Conservation (phyloP, 2,329 filamentous ascomycete genomes). For the Xylariomycetidae sp. region DNA sequence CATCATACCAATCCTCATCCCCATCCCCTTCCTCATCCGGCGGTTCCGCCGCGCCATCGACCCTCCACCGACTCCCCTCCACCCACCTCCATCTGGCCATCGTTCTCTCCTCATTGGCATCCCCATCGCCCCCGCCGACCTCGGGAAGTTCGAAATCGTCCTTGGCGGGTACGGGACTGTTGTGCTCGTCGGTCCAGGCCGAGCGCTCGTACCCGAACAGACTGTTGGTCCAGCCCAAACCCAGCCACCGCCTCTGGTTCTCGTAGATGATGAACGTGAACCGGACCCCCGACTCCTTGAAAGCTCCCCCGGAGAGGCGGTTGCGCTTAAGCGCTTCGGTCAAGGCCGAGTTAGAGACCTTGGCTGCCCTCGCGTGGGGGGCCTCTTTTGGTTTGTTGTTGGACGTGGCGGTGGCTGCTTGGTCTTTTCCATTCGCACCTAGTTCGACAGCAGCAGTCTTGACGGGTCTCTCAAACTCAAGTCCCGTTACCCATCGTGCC, state of each 20-base stretch:
- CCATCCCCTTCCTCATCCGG: slow-evolving; percentile 41
- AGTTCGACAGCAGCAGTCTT: too few relatives aligned
- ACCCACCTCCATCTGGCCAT: slow-evolving; percentile 75
- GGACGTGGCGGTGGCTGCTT: too few relatives aligned
- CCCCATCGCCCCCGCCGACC: slow-evolving; percentile 50
- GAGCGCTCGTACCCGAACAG: slow-evolving; percentile 86
- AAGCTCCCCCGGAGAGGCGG: slow-evolving; percentile 29
- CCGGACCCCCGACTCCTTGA: slow-evolving; percentile 73
- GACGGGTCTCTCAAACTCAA: slow-evolving; percentile 60
- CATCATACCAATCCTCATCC: too few relatives aligned
- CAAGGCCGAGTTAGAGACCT: slow-evolving; percentile 26
- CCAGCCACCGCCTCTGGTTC: slow-evolving; percentile 93
- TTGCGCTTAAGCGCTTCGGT: slow-evolving; percentile 30
- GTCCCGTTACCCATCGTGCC: slow-evolving; percentile 71
- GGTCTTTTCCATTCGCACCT: too few relatives aligned
- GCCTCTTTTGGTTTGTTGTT: slow-evolving; percentile 16
- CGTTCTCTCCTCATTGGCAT: too few relatives aligned
- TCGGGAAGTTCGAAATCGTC: slow-evolving; percentile 63
- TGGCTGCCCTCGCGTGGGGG: slow-evolving; percentile 14
- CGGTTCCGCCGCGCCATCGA: slow-evolving; percentile 66
- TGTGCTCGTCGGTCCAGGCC: slow-evolving; percentile 93
- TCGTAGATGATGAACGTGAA: slow-evolving; percentile 97
- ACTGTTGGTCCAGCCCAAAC: slow-evolving; percentile 89
- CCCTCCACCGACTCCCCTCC: slow-evolving; percentile 76
- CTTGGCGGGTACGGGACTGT: slow-evolving; percentile 72